These are phyloP conservation scores for Naganishia sp. DNA, from an alignment of 1,284 basidiomycete species.

Conservation along the genomic window DNA sequence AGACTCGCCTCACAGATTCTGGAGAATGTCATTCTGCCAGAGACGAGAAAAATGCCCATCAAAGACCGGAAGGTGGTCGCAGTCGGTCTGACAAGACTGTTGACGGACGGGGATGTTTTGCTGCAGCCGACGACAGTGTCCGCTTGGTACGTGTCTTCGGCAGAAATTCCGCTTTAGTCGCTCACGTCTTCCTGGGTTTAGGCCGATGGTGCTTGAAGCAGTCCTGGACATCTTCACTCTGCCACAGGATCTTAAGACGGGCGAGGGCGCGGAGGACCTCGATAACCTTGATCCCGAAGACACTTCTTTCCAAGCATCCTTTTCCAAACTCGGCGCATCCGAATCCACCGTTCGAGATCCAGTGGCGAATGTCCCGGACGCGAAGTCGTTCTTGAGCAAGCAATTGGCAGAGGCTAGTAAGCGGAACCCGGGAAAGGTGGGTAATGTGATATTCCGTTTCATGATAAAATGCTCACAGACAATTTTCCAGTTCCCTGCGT, in stretches of 20 bases:
- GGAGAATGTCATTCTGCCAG: constrained; percentile 75
- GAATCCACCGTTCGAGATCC: constrained; percentile 54
- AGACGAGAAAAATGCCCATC: constrained; percentile 74
- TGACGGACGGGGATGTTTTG: constrained; percentile 73
- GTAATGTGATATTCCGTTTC: not conserved
- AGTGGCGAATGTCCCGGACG: constrained; percentile 52
- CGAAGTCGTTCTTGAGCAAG: constrained; percentile 50
- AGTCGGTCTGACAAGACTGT: constrained; percentile 77
- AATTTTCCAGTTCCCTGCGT: constrained; percentile 7
- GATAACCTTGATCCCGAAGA: constrained; percentile 77
- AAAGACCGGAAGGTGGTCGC: constrained; percentile 81
- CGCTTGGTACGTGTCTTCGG: constrained; percentile 63
- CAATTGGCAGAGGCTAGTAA: constrained; percentile 47
- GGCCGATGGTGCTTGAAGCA: constrained; percentile 69
- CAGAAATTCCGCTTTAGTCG: not conserved
- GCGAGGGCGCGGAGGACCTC: constrained; percentile 58
- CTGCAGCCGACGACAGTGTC: constrained; percentile 64
- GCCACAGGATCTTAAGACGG: constrained; percentile 64
- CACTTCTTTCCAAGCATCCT: constrained; percentile 88
- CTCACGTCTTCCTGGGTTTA: constrained; percentile 41
- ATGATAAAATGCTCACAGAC: too few relatives aligned
- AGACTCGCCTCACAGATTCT: constrained; percentile 86
- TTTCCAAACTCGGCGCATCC: constrained; percentile 84
- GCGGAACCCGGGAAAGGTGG: constrained; percentile 47
- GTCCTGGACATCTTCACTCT: constrained; percentile 76